Percentiles rank a stretch among this genome's conserved stretches.
Conservation (phyloP, 139 green algal genomes). For the Nannochloris sp. region DNA sequence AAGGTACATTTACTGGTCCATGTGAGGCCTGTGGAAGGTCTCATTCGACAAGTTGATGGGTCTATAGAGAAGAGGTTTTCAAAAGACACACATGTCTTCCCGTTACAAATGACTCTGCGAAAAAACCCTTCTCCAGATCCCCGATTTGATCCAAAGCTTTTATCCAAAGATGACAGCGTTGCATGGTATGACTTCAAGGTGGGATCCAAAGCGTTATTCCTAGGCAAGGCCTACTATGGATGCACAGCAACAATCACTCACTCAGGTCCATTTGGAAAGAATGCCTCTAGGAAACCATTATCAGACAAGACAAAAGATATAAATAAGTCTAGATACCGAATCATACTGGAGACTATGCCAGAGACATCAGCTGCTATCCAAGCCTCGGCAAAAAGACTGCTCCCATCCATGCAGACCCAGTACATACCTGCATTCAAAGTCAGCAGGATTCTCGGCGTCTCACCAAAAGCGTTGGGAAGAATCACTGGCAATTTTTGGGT, state of each 20-base stretch:
- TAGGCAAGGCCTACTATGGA: slow-evolving; percentile 69
- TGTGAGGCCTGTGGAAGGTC: slow-evolving; percentile 56
- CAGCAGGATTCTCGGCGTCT: slow-evolving; percentile 33
- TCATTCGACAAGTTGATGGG: slow-evolving; percentile 60
- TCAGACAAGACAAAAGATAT: background rate
- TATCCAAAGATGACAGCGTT: slow-evolving; percentile 16
- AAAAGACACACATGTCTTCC: slow-evolving; percentile 48
- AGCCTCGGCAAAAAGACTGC: slow-evolving; percentile 26
- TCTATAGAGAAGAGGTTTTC: slow-evolving; percentile 70
- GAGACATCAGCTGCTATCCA: slow-evolving; percentile 14
- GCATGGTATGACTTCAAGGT: slow-evolving; percentile 12
- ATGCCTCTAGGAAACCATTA: slow-evolving; percentile 2
- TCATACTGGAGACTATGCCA: slow-evolving; percentile 24
- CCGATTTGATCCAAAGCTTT: slow-evolving; percentile 24
- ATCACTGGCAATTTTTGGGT: slow-evolving; percentile 66
- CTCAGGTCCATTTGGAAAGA: slow-evolving; percentile 28
- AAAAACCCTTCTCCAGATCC: slow-evolving; percentile 42
- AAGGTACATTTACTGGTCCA: slow-evolving; percentile 46
- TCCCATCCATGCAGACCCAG: slow-evolving; percentile 21
- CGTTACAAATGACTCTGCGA: slow-evolving; percentile 38
- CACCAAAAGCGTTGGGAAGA: slow-evolving; percentile 49
- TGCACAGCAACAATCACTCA: slow-evolving; percentile 58
- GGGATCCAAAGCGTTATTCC: slow-evolving; percentile 47
- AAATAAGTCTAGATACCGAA: slow-evolving; percentile 12
- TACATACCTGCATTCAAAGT: slow-evolving; percentile 46